A percentile compares a stretch with the other conserved stretches of the same genome.
phyloP scores from a whole-genome alignment of 2,329 filamentous ascomycete species.

The Hirsutella thompsonii region DNA sequence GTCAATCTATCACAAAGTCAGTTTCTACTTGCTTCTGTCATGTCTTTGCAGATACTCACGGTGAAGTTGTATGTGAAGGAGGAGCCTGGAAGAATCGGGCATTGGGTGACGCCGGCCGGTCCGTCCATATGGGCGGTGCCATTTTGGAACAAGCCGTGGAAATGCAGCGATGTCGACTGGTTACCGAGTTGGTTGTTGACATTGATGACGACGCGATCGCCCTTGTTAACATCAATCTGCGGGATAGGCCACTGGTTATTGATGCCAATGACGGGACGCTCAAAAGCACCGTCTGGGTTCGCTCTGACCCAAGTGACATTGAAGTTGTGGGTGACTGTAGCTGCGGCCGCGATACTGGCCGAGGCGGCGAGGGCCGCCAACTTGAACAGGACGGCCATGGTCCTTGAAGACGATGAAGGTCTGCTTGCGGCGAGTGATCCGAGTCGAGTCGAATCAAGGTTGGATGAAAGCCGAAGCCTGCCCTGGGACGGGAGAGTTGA shows the following conservation, averaged over 20 bases:
- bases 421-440: no score
- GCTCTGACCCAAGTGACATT: constrained; percentile 58
- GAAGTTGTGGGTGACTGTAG: constrained; percentile 48
- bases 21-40: neutral
- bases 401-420: neutral
- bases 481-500: no score
- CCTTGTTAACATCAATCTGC: constrained; percentile 45
- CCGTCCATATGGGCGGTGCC: constrained; percentile 62
- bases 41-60: constrained; percentile 20
- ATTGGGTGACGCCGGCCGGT: constrained; percentile 52
- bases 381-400: constrained; percentile 8
- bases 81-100: constrained; percentile 48
- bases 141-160: constrained; percentile 60
- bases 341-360: constrained; percentile 14
- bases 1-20: constrained; percentile 27
- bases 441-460: no score
- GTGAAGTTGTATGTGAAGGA: constrained; percentile 59
- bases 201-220: constrained; percentile 48
- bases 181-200: constrained; percentile 48
- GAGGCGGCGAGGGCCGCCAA: constrained; percentile 6
- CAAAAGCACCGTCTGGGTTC: constrained; percentile 55
- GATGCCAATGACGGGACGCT: constrained; percentile 60
- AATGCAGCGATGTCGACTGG: constrained; percentile 51
- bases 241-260: constrained; percentile 68
- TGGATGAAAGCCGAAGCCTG: no score